Evolutionary conservation across 257 asterid species (phyloP).

Genomic region (Nicotiana tabacum): DNA sequence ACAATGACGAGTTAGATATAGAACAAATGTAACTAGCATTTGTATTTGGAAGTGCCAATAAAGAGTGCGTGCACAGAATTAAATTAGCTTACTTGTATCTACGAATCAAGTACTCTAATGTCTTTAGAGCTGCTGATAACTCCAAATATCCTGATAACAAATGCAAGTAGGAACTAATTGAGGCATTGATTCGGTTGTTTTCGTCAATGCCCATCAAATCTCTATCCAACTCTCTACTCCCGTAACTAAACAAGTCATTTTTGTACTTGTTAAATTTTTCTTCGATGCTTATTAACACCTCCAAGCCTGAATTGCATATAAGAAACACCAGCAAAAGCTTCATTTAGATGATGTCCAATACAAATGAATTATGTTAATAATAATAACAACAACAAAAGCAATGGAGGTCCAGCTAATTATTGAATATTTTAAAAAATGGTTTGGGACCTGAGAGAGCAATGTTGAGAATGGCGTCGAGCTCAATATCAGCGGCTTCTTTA

Average conservation of each 20-base stretch:
- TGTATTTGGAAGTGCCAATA: neutral
- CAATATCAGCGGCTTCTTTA: constrained; percentile 77
- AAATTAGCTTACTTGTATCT: constrained; percentile 56
- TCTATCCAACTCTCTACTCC: constrained; percentile 74
- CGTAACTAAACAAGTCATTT: constrained; percentile 66
- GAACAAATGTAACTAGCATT: neutral
- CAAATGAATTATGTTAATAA: neutral
- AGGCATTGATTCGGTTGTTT: constrained; percentile 54
- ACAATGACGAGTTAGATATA: neutral
- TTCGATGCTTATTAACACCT: constrained; percentile 45
- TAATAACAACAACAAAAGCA: neutral
- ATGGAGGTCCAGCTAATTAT: neutral
- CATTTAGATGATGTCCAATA: neutral
- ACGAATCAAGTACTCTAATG: constrained; percentile 83
- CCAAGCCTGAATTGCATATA: constrained; percentile 55
- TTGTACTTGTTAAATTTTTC: constrained; percentile 57
- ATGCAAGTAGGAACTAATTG: constrained; percentile 58
- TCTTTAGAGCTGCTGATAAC: constrained; percentile 52
- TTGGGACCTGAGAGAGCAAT: constrained; percentile 54
- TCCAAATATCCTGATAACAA: constrained; percentile 64
- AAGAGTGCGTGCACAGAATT: neutral
- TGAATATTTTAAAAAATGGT: neutral
- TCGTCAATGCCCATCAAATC: constrained; percentile 57
- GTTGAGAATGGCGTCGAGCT: constrained; percentile 47
- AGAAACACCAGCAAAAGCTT: neutral